Base-by-base conservation (phyloP, 2,329 filamentous ascomycete species). In the Ilyonectria sp. region DNA sequence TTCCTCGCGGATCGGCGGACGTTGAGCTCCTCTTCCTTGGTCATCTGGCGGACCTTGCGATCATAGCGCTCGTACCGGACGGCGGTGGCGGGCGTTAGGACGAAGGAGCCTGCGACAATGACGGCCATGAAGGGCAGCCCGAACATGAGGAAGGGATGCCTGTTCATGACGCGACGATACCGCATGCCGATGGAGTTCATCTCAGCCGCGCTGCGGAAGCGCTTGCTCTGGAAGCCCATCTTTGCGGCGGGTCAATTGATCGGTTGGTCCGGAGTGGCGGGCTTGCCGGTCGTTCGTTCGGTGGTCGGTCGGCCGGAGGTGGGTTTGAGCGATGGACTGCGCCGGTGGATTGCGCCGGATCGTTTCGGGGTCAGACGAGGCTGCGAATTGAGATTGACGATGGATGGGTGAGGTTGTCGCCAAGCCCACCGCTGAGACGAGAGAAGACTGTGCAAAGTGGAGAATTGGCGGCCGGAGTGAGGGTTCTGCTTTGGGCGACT, bases 1-100 rank as follows among this genome's bases (percentile, higher is more conserved):
- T 89, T 93, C 71, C 91, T 87, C 72, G 87, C 88, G 59, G 84
- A 85, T 81, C 91, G 92, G 58, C 93, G 91, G 60, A 98, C 86
- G 13, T 94, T 91, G 79, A 99, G 86, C 75, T 94, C 93, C 80
- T 99, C 94, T 66, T 98, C 93, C 75, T 93, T 90, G 67, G 89
- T 93, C 83, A 98, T 82, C 82, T 95, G 93, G 76, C 93, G 89
- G 67, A 98, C 94, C 83, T 94, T 95, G 70, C 94, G 90, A 79
- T 99, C 96, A 78, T 98, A 91, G 69, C 93, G 90, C 83, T 99
- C 96, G 82, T 98, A 99, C 65, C 97, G 90, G 55, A 99, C 86
- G 15, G 97, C 96, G 23, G 97, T 95, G 6, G 95, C 96, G 1
- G 95, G 96, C 0, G 96, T 98, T 55, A 99, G 88, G 75, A 97